Evolutionary conservation across 129 eudicot species (phyloP), one percentile per base, ranked within the genome.

Genomic region (Artemisia argyi): DNA sequence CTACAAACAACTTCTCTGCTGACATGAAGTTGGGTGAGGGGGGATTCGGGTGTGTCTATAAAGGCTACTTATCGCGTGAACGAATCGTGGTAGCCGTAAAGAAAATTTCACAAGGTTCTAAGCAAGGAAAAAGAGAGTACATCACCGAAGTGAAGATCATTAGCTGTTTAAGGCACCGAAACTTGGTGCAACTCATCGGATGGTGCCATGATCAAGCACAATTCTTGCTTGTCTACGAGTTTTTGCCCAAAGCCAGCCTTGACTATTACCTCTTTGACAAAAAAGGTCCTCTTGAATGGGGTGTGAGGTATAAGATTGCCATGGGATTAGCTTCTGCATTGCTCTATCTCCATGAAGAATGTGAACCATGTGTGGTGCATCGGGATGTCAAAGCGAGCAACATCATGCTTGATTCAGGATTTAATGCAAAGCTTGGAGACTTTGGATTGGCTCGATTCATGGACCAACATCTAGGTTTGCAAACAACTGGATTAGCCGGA

Each of bases 351-450:
- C 91, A 86, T 20, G 88, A 86, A 66, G 95, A 85, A 54, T 80
- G 90, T 69, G 85, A 83, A 62, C 90, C 77, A 42, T 85, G 85
- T 52, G 95, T 85, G 68, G 78, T 88, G 61, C 95, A 85, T 61
- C 74, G 90, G 11, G 95, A 88, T 69, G 83, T 88, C 50, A 88
- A 88, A 46, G 56, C 86, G 0, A 88, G 90, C 84, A 85, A 88
- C 69, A 68, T 88, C 58, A 83, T 85, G 88, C 83, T 88, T 2
- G 90, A 88, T 42, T 83, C 90, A 1, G 81, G 52, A 2, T 86
- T 83, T n/a, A 86, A 81, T 39, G 87, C 58, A 57, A 83, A 83
- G 82, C 81, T 86, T 2, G 92, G 92, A 8, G 92, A 83, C 68
- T 86, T 86, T 19, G 92, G 92, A 12, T 65, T 86, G 16, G 92